Conservation (phyloP, 2,329 filamentous ascomycete species). For the Colletotrichum caudatum region DNA sequence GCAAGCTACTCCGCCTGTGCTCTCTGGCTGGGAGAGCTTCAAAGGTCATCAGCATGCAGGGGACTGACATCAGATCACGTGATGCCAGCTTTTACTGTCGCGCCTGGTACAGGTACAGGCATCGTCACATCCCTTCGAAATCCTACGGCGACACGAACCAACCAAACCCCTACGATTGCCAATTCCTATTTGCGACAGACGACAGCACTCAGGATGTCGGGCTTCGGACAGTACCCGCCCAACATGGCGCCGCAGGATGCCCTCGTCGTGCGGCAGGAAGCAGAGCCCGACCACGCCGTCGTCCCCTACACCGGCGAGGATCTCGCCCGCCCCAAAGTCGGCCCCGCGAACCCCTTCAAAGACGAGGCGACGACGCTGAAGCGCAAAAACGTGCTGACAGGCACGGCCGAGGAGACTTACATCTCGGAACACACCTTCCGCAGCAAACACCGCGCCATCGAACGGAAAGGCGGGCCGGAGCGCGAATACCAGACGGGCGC, state of each 20-base stretch:
- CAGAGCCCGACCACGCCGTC: conserved; percentile 69
- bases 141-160: conserved; percentile 32
- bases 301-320: conserved; percentile 79
- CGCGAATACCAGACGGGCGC: conserved; percentile 66
- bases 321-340: conserved; percentile 72
- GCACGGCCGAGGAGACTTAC: conserved; percentile 86
- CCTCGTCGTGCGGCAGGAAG: conserved; percentile 68
- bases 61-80: conserved; percentile 43
- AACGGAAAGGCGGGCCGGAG: conserved; percentile 71
- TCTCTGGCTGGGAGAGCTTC: neutral
- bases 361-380: conserved; percentile 71
- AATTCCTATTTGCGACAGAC: conserved; percentile 20
- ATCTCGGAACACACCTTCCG: conserved; percentile 93
- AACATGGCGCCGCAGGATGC: conserved; percentile 75
- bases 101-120: conserved; percentile 20
- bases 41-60: conserved; percentile 3
- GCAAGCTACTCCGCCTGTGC: neutral
- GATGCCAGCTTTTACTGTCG: conserved; percentile 27
- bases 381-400: conserved; percentile 86
- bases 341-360: conserved; percentile 82
- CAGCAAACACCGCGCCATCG: conserved; percentile 85
- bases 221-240: conserved; percentile 73
- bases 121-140: conserved; percentile 19
- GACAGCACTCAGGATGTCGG: conserved; percentile 61
- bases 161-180: conserved; percentile 18